phyloP scores from a whole-genome alignment of 1,284 basidiomycete species.

The Rhizoctonia solani region DNA sequence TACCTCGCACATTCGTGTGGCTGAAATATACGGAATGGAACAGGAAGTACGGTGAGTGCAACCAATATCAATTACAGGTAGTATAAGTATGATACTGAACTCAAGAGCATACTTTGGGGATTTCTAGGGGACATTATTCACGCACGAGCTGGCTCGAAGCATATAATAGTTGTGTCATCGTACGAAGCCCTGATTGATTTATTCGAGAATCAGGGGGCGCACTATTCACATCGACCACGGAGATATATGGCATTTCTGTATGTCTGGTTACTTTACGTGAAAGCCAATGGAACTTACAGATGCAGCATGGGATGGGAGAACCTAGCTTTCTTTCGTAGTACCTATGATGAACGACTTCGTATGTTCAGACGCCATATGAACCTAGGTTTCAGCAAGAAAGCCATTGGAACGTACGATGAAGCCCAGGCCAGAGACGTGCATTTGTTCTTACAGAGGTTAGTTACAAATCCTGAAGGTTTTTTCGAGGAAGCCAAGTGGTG shows the following conservation, averaged over 20 bases:
- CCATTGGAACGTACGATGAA: background rate
- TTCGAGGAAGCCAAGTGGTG: background rate
- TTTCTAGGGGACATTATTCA: no score
- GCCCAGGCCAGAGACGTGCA: slow-evolving; percentile 2
- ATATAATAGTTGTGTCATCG: no score
- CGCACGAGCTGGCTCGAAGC: no score
- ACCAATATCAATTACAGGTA: no score
- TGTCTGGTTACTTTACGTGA: no score
- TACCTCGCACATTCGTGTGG: slow-evolving; percentile 5
- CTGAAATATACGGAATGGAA: background rate
- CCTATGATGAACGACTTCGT: background rate
- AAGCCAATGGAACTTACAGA: no score
- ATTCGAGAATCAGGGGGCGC: no score
- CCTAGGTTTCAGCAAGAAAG: slow-evolving; percentile 9
- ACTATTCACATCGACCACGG: no score
- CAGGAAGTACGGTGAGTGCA: background rate
- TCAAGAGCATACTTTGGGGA: no score
- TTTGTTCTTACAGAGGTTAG: background rate
- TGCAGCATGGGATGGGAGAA: slow-evolving; percentile 22
- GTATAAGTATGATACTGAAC: no score
- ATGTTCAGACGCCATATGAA: background rate
- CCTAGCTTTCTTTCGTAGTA: background rate
- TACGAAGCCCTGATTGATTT: no score
- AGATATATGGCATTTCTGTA: no score
- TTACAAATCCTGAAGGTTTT: background rate